Conservation (phyloP, 73 alveolate species). For the Symbiodinium pilosum region DNA sequence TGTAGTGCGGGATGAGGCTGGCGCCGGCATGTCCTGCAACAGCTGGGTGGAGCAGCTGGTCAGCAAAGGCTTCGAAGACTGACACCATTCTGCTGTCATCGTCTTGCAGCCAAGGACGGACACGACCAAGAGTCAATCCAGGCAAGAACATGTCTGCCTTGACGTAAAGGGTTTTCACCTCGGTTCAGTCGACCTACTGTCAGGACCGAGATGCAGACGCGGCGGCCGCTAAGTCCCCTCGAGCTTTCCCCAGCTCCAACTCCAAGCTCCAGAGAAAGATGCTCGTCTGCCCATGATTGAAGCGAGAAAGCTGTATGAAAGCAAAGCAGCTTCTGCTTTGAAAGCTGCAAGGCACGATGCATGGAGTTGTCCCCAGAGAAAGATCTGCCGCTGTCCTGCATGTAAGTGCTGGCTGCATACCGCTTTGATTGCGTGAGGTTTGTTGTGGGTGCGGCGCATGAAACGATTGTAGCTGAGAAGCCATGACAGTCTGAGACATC, state of each 20-base stretch:
- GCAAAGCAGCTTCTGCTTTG: neutral
- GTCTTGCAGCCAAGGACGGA: neutral
- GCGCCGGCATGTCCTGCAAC: slow-evolving; percentile 5
- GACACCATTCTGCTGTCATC: neutral
- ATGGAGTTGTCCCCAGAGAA: neutral
- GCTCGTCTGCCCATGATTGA: neutral
- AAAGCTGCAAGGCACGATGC: neutral
- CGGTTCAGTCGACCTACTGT: neutral
- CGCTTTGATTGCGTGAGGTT: too few species aligned
- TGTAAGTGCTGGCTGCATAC: too few species aligned
- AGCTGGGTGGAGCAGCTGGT: neutral
- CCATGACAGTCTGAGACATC: too few species aligned
- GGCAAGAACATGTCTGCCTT: neutral
- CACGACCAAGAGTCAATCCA: neutral
- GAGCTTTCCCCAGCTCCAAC: neutral
- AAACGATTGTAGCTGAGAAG: too few species aligned
- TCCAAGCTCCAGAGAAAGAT: neutral
- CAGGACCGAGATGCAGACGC: neutral
- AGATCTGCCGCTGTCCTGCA: neutral
- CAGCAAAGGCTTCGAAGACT: neutral
- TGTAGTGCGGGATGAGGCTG: neutral
- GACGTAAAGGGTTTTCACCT: too few species aligned
- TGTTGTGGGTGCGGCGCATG: too few species aligned
- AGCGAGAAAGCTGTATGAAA: neutral
- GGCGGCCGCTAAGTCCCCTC: neutral